Evolutionary conservation across 495 filamentous ascomycete species (phyloP), one percentile per base, ranked within the genome.

Genomic region (Penicillium roqueforti): DNA sequence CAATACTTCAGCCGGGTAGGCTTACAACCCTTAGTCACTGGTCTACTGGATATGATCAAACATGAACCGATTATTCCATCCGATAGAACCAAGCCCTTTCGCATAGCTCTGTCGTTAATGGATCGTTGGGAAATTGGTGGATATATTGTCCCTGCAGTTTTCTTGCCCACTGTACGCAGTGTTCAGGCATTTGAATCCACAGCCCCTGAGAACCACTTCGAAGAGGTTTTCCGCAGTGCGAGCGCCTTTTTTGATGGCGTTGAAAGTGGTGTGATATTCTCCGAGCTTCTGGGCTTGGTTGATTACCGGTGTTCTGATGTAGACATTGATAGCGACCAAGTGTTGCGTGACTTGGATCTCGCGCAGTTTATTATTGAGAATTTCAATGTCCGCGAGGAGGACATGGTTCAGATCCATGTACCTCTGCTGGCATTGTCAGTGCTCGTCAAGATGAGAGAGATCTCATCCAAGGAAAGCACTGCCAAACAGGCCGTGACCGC

Each of bases 231-330:
- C 34, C 81, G 88, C 48, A 97, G 93, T 60, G 95, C 92, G 7
- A 95, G 86, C 60, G 85, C 90, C 36, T 97, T 99, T 69, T 97
- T 99, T 58, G 92, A 99, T 68, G 92, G 91, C 5, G 90, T 99
- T 28, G 95, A 99, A 69, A 91, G 91, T 57, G 84, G 86, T 4
- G 75, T 97, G 37, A 96, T 99, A 20, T 99, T 95, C 79, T 84
- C 86, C 22, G 87, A 96, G 64, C 79, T 96, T 19, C 70, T 92
- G 44, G 71, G 77, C 23, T 47, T 77, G 23, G 47, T 78, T 54
- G 68, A 76, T 38, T 73, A 65, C 50, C 62, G 62, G 19, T 20
- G 55, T 4, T 60, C 55, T 4, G 62, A 68, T 20, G 31, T 69
- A 16, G 61, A 74, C 7, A 68, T 68, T 5, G 71, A 76, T 18